These are phyloP conservation scores for Vaccinium corymbosum DNA, from an alignment of 148 eudicot species.

Conservation along the genomic window DNA sequence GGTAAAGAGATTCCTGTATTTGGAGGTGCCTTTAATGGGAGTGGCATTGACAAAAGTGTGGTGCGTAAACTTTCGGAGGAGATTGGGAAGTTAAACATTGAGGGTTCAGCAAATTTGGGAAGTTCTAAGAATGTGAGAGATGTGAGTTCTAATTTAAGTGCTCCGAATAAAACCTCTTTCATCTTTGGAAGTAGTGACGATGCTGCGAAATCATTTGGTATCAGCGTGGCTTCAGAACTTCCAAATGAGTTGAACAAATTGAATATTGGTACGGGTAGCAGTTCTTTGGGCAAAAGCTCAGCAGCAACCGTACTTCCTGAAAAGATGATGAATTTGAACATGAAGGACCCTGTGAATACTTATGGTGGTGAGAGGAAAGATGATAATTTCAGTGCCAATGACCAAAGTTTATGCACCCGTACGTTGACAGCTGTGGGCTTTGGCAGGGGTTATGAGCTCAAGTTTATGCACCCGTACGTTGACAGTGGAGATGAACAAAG, in stretches of 20 bases:
- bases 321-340: slow-evolving; percentile 44
- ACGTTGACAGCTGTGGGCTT: too few species aligned
- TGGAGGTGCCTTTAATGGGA: slow-evolving; percentile 7
- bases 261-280: slow-evolving; percentile 32
- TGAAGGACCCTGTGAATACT: slow-evolving; percentile 28
- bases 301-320: slow-evolving; percentile 35
- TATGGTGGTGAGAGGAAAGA: slow-evolving; percentile 24
- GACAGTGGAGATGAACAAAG: too few species aligned
- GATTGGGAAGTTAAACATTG: slow-evolving; percentile 47
- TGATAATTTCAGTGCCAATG: slow-evolving; percentile 24
- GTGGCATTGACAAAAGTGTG: slow-evolving; percentile 18
- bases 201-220: slow-evolving; percentile 12
- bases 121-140: slow-evolving; percentile 16
- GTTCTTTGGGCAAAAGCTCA: slow-evolving; percentile 30
- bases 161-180: slow-evolving; percentile 7
- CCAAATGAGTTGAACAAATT: slow-evolving; percentile 53
- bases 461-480: too few species aligned
- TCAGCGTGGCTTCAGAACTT: slow-evolving; percentile 35
- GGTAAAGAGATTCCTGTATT: slow-evolving; percentile 11
- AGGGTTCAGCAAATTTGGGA: slow-evolving; percentile 21
- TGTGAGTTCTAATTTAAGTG: slow-evolving; percentile 17
- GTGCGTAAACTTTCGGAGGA: slow-evolving; percentile 36
- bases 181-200: slow-evolving; percentile 18
- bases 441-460: too few species aligned
- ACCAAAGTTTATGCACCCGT: background rate